Evolutionary conservation across 148 eudicot genomes (phyloP).

Genomic region (Pharnaceum exiguum): DNA sequence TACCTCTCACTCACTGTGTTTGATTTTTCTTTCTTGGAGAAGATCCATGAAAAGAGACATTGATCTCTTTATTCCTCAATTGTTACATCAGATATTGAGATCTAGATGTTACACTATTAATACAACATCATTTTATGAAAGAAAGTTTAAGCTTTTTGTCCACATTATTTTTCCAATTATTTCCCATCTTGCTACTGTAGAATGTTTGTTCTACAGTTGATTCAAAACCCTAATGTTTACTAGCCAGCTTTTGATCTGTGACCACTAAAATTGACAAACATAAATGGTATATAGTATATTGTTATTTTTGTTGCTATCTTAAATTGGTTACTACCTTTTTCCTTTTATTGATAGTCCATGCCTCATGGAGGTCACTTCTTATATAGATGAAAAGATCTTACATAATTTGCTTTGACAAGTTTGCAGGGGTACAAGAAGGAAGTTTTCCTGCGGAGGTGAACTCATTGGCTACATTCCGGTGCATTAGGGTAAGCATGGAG

Average conservation of each 20-base stretch:
- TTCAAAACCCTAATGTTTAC: slow-evolving; percentile 21
- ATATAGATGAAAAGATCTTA: no score
- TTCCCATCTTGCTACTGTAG: not conserved
- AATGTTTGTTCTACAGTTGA: slow-evolving; percentile 6
- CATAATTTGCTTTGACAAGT: not conserved
- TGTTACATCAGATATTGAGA: slow-evolving; percentile 12
- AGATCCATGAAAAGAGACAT: not conserved
- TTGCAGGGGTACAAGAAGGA: slow-evolving; percentile 35
- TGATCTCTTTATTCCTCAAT: not conserved
- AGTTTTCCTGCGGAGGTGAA: slow-evolving; percentile 59
- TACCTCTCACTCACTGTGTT: not conserved
- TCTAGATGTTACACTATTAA: slow-evolving; percentile 9
- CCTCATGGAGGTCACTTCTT: no score
- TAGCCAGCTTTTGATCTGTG: not conserved
- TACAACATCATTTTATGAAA: not conserved
- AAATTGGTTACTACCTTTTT: no score
- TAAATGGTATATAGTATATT: no score
- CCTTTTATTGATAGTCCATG: no score
- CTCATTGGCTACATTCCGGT: slow-evolving; percentile 46
- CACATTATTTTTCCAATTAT: slow-evolving; percentile 1
- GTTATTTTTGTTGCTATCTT: no score
- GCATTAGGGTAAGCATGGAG: slow-evolving; percentile 56
- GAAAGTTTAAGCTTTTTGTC: not conserved
- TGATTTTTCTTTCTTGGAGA: not conserved
- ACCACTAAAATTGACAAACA: no score